Evolutionary conservation across 495 filamentous ascomycete species (phyloP).

Genomic region (Podospora didyma): DNA sequence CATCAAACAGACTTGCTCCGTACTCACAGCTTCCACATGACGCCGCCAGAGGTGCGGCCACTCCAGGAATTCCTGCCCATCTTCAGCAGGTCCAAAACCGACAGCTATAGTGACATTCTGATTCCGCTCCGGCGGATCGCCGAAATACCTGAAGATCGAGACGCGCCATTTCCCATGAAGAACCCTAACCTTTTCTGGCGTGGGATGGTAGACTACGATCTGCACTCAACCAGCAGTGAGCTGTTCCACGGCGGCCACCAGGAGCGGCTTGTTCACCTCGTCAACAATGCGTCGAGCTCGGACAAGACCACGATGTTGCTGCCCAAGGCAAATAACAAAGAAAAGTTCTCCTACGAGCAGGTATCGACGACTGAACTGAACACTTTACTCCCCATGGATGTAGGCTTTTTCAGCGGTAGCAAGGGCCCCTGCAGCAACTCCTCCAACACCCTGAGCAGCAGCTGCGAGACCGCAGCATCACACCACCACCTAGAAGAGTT

Average conservation of each 20-base stretch:
- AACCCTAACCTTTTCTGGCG: slow-evolving; percentile 59
- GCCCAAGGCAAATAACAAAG: slow-evolving; percentile 18
- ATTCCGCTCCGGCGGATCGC: slow-evolving; percentile 75
- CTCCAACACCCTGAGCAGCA: neutral
- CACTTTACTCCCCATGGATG: slow-evolving; percentile 33
- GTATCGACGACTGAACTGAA: slow-evolving; percentile 30
- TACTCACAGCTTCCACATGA: slow-evolving; percentile 68
- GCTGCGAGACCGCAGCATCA: neutral
- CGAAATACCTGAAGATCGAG: slow-evolving; percentile 36
- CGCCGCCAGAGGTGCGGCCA: slow-evolving; percentile 57
- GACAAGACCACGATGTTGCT: slow-evolving; percentile 38
- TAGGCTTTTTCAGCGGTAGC: slow-evolving; percentile 49
- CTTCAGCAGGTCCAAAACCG: slow-evolving; percentile 68
- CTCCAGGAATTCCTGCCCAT: slow-evolving; percentile 63
- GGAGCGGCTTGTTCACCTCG: slow-evolving; percentile 59
- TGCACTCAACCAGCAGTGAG: slow-evolving; percentile 28
- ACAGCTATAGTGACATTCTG: slow-evolving; percentile 64
- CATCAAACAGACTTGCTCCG: slow-evolving; percentile 75
- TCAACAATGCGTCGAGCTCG: slow-evolving; percentile 45
- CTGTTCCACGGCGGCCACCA: slow-evolving; percentile 39
- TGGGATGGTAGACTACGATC: slow-evolving; percentile 32
- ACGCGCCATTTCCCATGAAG: slow-evolving; percentile 47
- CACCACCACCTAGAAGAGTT: neutral
- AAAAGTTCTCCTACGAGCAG: slow-evolving; percentile 31
- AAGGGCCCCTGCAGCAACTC: slow-evolving; percentile 10